phyloP scores from a whole-genome alignment of 1,284 basidiomycete genomes.

The Ustilago tritici region DNA sequence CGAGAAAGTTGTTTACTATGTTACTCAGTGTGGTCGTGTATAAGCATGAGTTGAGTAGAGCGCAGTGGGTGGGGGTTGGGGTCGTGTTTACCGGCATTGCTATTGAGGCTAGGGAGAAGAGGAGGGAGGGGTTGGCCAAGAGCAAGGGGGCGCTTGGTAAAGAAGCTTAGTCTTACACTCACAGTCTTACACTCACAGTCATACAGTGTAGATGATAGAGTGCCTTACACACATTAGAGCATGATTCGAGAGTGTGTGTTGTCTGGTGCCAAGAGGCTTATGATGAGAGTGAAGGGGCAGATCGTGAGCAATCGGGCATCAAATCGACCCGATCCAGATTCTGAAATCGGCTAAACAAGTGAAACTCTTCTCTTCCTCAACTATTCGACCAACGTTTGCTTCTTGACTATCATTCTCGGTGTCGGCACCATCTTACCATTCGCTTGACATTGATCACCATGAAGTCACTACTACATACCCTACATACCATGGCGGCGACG shows the following conservation, averaged over 20 bases:
- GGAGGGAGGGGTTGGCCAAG: conserved; percentile 44
- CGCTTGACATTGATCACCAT: conserved; percentile 1
- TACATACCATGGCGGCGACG: neutral
- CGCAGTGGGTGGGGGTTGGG: conserved; percentile 90
- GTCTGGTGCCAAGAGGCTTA: too few species aligned
- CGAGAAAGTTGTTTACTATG: conserved; percentile 99
- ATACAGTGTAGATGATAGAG: too few species aligned
- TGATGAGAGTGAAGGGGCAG: neutral
- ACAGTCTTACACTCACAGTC: neutral
- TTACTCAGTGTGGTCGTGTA: conserved; percentile 92
- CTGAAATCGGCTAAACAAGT: neutral
- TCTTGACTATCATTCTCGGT: conserved; percentile 1
- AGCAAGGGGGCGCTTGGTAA: conserved; percentile 48
- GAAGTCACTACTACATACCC: conserved; percentile 18
- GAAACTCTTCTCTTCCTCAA: neutral
- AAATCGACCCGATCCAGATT: neutral
- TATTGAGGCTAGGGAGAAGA: conserved; percentile 80
- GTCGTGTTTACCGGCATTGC: conserved; percentile 94
- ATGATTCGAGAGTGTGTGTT: neutral
- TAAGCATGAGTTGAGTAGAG: conserved; percentile 82
- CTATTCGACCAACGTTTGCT: neutral
- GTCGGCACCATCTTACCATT: neutral
- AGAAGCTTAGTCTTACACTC: conserved; percentile 22
- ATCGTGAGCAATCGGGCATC: neutral
- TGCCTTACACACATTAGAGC: too few species aligned